phyloP scores from a whole-genome alignment of 2,329 filamentous ascomycete genomes.

The Lasiodiplodia sp. region DNA sequence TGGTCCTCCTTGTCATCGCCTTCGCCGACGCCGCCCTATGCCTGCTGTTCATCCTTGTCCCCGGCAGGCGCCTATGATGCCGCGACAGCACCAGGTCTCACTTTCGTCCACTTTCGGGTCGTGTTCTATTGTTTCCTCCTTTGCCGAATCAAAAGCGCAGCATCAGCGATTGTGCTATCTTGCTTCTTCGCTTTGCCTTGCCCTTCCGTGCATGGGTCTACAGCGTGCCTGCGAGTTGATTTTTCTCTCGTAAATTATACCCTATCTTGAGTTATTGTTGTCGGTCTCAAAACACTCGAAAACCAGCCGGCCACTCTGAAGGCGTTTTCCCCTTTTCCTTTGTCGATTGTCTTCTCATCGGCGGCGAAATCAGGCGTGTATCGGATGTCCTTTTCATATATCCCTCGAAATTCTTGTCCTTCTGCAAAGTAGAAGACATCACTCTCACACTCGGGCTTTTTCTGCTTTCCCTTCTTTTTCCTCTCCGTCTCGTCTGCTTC shows the following conservation, averaged over 20 bases:
- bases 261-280: neutral
- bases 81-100: neutral
- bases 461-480: neutral
- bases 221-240: slow-evolving; percentile 6
- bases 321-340: neutral
- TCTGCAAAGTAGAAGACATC: neutral
- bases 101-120: neutral
- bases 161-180: neutral
- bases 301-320: neutral
- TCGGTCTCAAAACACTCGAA: neutral
- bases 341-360: neutral
- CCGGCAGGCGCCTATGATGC: slow-evolving; percentile 78
- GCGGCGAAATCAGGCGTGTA: neutral
- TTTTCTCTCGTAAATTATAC: slow-evolving; percentile 6
- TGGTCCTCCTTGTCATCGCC: slow-evolving; percentile 78
- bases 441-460: neutral
- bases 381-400: neutral
- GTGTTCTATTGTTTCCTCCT: neutral
- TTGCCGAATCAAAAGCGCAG: neutral
- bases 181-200: neutral
- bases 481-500: neutral
- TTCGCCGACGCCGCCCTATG: slow-evolving; percentile 83
- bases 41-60: slow-evolving; percentile 92
- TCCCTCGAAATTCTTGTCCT: neutral
- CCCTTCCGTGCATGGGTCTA: neutral